phyloP scores from a whole-genome alignment of 1,284 basidiomycete genomes.

The Fomitopsis betulina region DNA sequence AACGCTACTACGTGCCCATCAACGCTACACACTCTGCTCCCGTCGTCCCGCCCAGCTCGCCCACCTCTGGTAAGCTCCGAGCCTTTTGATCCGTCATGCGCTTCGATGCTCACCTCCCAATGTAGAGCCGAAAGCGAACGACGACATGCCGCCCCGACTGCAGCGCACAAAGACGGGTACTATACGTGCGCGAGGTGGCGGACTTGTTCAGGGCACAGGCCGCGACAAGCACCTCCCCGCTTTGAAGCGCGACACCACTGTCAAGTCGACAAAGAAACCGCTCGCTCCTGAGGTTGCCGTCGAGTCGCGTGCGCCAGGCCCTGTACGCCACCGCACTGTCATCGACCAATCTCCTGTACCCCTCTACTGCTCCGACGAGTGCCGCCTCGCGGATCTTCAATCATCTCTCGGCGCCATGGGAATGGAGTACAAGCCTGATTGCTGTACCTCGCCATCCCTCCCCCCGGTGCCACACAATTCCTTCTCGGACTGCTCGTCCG shows the following conservation, averaged over 20 bases:
- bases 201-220: constrained; percentile 59
- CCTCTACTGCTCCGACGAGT: constrained; percentile 77
- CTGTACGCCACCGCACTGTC: constrained; percentile 51
- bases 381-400: constrained; percentile 53
- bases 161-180: constrained; percentile 38
- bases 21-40: constrained; percentile 27
- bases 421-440: constrained; percentile 43
- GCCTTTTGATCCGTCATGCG: background rate
- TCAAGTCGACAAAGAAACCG: constrained; percentile 24
- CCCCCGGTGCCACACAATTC: constrained; percentile 38
- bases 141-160: constrained; percentile 24
- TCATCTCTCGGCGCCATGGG: constrained; percentile 35
- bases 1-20: constrained; percentile 51
- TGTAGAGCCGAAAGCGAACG: constrained; percentile 25
- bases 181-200: constrained; percentile 36
- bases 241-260: constrained; percentile 40
- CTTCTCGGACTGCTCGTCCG: constrained; percentile 27
- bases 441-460: constrained; percentile 32
- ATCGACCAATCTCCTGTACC: constrained; percentile 73
- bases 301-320: constrained; percentile 10
- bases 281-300: constrained; percentile 9
- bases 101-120: constrained; percentile 1
- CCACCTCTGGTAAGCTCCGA: constrained; percentile 28
- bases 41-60: constrained; percentile 32
- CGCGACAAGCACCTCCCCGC: constrained; percentile 51